Percentiles rank a stretch among this genome's conserved stretches.
phyloP scores from a whole-genome alignment of 352 stramenopile genomes.

The Labyrinthula sp. region DNA sequence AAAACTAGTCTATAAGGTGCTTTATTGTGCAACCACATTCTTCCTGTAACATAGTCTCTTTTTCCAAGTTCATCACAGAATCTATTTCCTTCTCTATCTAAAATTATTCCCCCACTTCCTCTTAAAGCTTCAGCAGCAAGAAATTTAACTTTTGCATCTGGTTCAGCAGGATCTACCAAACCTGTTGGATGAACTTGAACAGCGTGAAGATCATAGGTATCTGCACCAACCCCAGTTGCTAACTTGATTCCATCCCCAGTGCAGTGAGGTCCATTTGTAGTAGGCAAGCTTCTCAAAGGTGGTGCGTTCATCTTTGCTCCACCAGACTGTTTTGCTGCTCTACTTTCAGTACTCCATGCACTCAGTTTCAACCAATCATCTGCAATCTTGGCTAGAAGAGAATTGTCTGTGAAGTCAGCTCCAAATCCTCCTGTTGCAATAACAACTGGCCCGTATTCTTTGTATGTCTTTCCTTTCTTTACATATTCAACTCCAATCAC shows the following conservation, averaged over 20 bases:
- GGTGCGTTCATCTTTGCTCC: slow-evolving; percentile 20
- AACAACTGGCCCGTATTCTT: slow-evolving; percentile 24
- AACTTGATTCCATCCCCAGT: slow-evolving; percentile 27
- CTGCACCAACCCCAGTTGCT: slow-evolving; percentile 34
- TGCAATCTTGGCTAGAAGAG: slow-evolving; percentile 21
- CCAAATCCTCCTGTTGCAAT: slow-evolving; percentile 23
- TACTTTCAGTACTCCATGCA: slow-evolving; percentile 13
- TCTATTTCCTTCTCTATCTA: slow-evolving; percentile 53
- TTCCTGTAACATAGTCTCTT: slow-evolving; percentile 44
- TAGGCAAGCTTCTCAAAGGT: slow-evolving; percentile 11
- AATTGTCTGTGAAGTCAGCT: slow-evolving; percentile 23
- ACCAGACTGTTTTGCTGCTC: slow-evolving; percentile 24
- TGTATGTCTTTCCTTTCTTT: slow-evolving; percentile 30
- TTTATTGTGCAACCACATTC: slow-evolving; percentile 25
- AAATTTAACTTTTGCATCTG: slow-evolving; percentile 46
- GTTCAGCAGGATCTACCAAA: slow-evolving; percentile 42
- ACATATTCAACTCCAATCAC: slow-evolving; percentile 14
- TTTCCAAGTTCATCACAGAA: slow-evolving; percentile 65
- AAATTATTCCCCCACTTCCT: slow-evolving; percentile 55
- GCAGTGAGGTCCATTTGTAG: slow-evolving; percentile 27
- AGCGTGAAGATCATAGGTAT: slow-evolving; percentile 70
- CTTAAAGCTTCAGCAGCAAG: slow-evolving; percentile 62
- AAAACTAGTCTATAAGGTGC: slow-evolving; percentile 20
- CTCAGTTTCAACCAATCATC: slow-evolving; percentile 15
- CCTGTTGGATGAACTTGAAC: slow-evolving; percentile 56